Percentiles rank a stretch among this genome's conserved stretches.
phyloP scores from a whole-genome alignment of 768 basidiomycete species.

The Fistulinella prunicolor region DNA sequence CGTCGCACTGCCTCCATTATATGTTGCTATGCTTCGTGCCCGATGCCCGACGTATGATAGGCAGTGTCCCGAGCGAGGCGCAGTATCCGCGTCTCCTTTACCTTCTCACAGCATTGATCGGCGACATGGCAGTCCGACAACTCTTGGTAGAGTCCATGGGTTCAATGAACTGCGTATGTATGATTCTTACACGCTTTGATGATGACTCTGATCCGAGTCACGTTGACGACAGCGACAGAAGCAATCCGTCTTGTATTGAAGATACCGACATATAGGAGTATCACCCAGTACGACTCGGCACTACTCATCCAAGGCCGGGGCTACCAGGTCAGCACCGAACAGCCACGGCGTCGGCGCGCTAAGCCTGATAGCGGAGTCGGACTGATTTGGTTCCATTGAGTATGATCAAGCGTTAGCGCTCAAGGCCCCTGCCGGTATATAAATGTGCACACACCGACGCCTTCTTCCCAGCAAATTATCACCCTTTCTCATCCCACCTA shows the following conservation, averaged over 20 bases:
- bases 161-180: too few relatives aligned
- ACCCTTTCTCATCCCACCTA: neutral
- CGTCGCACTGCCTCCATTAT: too few relatives aligned
- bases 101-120: neutral
- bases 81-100: neutral
- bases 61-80: neutral
- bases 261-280: neutral
- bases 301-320: neutral
- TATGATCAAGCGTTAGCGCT: conserved; percentile 8
- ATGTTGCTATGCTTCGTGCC: neutral
- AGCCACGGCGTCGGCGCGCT: neutral
- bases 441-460: conserved; percentile 5
- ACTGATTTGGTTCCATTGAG: neutral
- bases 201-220: too few relatives aligned
- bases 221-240: too few relatives aligned
- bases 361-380: conserved; percentile 3
- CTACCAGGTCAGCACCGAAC: neutral
- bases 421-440: neutral
- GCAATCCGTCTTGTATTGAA: too few relatives aligned
- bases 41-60: neutral
- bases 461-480: neutral
- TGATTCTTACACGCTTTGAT: too few relatives aligned
- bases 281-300: neutral
- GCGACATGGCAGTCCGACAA: too few relatives aligned
- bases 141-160: too few relatives aligned